These are phyloP conservation scores for Linnemannia elongata DNA, from an alignment of 192 early-diverging fungal species.

Conservation along the genomic window DNA sequence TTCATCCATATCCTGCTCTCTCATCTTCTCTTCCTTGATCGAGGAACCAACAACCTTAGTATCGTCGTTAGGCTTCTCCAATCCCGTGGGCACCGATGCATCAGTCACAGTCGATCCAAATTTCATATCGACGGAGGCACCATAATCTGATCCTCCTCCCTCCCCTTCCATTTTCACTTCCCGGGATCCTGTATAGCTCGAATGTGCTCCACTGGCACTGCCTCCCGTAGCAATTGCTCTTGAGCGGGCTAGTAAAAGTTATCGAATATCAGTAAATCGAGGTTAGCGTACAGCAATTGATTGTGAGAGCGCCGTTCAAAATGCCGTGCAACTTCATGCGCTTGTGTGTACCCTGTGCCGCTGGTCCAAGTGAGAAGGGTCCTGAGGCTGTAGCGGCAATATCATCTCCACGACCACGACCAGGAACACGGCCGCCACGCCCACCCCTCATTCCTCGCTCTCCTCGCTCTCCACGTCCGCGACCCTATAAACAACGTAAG, in stretches of 20 bases:
- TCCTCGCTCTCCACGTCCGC: slow-evolving; percentile 29
- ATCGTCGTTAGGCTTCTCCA: slow-evolving; percentile 31
- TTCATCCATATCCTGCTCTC: slow-evolving; percentile 27
- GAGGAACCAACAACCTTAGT: neutral
- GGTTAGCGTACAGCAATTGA: neutral
- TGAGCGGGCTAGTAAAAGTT: slow-evolving; percentile 27
- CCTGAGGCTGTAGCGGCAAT: slow-evolving; percentile 60
- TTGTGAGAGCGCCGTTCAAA: neutral
- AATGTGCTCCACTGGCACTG: slow-evolving; percentile 51
- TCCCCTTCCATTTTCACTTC: slow-evolving; percentile 30
- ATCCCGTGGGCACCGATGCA: slow-evolving; percentile 47
- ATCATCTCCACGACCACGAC: slow-evolving; percentile 28
- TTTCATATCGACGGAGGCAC: slow-evolving; percentile 50
- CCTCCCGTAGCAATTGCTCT: slow-evolving; percentile 26
- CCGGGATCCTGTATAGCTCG: slow-evolving; percentile 47
- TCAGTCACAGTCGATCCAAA: slow-evolving; percentile 44
- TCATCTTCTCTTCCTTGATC: slow-evolving; percentile 33
- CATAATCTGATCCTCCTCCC: slow-evolving; percentile 41
- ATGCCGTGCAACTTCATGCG: neutral
- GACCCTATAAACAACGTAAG: neutral
- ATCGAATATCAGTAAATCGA: neutral
- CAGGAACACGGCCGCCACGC: slow-evolving; percentile 63
- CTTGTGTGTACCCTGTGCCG: slow-evolving; percentile 30
- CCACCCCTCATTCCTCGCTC: slow-evolving; percentile 61
- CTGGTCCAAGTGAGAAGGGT: slow-evolving; percentile 67